phyloP scores from a whole-genome alignment of 352 stramenopile genomes.

The Phytophthora hibernalis region DNA sequence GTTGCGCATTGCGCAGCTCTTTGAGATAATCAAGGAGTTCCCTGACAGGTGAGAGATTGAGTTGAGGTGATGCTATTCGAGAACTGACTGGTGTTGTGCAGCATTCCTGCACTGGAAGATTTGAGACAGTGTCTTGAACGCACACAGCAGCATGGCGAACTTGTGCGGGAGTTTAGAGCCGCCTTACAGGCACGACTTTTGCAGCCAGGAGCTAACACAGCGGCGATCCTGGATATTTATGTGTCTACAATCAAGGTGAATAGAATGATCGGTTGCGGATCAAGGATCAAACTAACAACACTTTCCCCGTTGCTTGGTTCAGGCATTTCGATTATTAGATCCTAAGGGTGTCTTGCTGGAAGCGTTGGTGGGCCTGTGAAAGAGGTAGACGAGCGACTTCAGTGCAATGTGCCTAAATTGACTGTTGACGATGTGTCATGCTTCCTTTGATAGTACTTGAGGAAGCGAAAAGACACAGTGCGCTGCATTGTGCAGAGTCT shows the following conservation, averaged over 20 bases:
- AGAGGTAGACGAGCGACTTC: slow-evolving; percentile 45
- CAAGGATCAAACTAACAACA: neutral
- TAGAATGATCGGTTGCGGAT: neutral
- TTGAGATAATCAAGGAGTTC: slow-evolving; percentile 98
- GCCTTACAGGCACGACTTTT: slow-evolving; percentile 90
- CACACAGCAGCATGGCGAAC: slow-evolving; percentile 85
- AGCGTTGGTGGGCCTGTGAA: slow-evolving; percentile 64
- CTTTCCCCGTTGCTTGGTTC: neutral
- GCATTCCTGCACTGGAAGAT: slow-evolving; percentile 73
- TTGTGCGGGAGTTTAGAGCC: slow-evolving; percentile 80
- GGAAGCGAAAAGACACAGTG: slow-evolving; percentile 95
- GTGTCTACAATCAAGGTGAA: slow-evolving; percentile 95
- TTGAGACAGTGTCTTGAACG: slow-evolving; percentile 78
- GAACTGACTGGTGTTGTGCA: slow-evolving; percentile 17
- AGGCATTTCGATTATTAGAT: slow-evolving; percentile 94
- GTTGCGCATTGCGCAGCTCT: slow-evolving; percentile 93
- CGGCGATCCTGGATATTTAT: slow-evolving; percentile 98
- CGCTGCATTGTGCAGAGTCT: slow-evolving; percentile 96
- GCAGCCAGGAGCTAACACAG: slow-evolving; percentile 96
- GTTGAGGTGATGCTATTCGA: neutral
- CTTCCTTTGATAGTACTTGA: slow-evolving; percentile 82
- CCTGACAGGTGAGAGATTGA: slow-evolving; percentile 82
- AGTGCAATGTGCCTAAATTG: neutral
- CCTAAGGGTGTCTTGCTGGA: slow-evolving; percentile 93
- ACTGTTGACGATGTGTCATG: neutral